Percentiles rank a stretch among this genome's conserved stretches.
These are phyloP conservation scores for Daldinia bambusicola DNA, from an alignment of 495 filamentous ascomycete species.

Conservation along the genomic window DNA sequence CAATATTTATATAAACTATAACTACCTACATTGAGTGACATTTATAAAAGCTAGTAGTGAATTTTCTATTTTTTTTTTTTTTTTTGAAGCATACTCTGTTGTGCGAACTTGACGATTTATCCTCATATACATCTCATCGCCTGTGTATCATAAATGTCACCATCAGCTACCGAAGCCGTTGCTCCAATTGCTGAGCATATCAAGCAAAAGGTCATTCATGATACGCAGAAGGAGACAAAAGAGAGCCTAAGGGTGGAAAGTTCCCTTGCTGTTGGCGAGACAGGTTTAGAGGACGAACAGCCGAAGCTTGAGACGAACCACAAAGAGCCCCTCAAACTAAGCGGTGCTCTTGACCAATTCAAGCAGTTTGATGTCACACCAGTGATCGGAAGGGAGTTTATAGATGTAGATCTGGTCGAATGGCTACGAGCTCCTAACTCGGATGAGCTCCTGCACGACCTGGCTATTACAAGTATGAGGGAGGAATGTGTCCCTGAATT, in stretches of 20 bases:
- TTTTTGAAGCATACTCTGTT: not conserved
- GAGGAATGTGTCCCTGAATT: conserved; percentile 13
- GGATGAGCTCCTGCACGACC: conserved; percentile 72
- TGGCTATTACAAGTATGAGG: conserved; percentile 70
- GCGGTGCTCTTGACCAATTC: conserved; percentile 64
- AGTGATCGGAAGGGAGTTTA: conserved; percentile 73
- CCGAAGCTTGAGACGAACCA: conserved; percentile 43
- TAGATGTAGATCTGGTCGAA: conserved; percentile 66
- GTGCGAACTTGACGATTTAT: not conserved
- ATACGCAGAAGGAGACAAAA: conserved; percentile 16
- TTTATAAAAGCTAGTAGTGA: not conserved
- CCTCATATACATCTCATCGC: not conserved
- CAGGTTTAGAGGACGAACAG: conserved; percentile 27
- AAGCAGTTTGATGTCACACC: conserved; percentile 73
- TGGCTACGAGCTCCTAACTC: conserved; percentile 70
- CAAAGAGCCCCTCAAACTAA: conserved; percentile 58
- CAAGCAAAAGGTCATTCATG: conserved; percentile 39
- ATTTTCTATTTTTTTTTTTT: not conserved
- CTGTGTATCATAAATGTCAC: conserved; percentile 35
- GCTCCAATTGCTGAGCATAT: conserved; percentile 41
- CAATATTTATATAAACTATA: not conserved
- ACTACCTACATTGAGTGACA: conserved; percentile 14
- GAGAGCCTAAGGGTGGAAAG: conserved; percentile 15
- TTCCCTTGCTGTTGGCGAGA: conserved; percentile 28
- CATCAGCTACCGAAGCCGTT: conserved; percentile 44